Percentiles rank a stretch among this genome's conserved stretches.
Conservation (phyloP, 2,329 filamentous ascomycete genomes). For the Colletotrichum sp. region DNA sequence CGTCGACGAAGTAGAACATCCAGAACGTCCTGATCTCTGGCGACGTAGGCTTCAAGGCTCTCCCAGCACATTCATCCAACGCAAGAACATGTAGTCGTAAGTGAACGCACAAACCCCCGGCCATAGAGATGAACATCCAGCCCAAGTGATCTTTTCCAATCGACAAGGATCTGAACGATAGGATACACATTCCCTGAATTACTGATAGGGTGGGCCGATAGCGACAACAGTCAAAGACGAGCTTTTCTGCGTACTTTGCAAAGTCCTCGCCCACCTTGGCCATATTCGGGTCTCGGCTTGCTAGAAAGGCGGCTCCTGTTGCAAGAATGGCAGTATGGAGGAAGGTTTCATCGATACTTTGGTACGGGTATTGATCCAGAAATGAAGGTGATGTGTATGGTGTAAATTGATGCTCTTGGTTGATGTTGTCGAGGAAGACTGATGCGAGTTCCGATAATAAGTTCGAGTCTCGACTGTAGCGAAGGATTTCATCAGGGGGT, state of each 20-base stretch:
- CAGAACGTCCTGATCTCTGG: neutral
- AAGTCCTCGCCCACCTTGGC: neutral
- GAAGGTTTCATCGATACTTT: neutral
- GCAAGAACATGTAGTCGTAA: neutral
- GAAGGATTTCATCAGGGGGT: neutral
- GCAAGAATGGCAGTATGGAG: neutral
- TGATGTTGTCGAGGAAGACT: neutral
- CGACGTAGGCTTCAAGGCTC: neutral
- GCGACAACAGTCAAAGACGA: neutral
- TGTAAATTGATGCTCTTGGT: neutral
- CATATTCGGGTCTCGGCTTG: neutral
- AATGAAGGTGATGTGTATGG: neutral
- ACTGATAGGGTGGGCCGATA: neutral
- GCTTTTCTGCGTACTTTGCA: neutral
- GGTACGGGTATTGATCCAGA: neutral
- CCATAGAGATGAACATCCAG: neutral
- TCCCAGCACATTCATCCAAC: neutral
- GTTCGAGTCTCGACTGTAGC: neutral
- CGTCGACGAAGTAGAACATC: neutral
- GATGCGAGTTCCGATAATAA: neutral
- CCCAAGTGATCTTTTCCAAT: neutral
- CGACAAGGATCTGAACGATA: neutral
- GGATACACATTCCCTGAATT: neutral
- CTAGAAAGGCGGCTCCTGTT: neutral
- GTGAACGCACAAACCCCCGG: neutral